A percentile compares a stretch with the other conserved stretches of the same genome.
Conservation (phyloP, 495 filamentous ascomycete genomes). For the Daldinia caldariorum region DNA sequence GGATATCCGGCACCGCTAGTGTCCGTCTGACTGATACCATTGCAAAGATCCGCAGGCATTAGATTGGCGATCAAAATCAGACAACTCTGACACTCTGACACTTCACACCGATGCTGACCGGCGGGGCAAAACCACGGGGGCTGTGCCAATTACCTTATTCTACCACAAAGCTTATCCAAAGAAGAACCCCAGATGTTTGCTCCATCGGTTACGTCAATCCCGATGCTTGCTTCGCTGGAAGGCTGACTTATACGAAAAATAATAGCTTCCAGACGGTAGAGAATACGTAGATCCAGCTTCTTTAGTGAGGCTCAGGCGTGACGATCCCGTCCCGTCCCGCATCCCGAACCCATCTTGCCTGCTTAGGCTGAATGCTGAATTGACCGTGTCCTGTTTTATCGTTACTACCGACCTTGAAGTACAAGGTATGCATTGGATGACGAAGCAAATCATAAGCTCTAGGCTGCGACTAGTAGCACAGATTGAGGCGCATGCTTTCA, state of each 20-base stretch:
- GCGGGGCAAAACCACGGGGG: conserved; percentile 22
- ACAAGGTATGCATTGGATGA: conserved; percentile 11
- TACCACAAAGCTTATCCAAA: conserved; percentile 22
- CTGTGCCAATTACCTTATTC: conserved; percentile 26
- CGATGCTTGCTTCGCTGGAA: conserved; percentile 11
- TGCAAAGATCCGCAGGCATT: conserved; percentile 38
- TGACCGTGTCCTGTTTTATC: conserved; percentile 9
- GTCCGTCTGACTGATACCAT: conserved; percentile 34
- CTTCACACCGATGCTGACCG: conserved; percentile 13
- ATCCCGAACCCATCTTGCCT: conserved; percentile 7
- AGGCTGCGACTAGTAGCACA: conserved; percentile 15
- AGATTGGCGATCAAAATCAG: conserved; percentile 40
- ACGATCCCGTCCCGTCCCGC: conserved; percentile 24
- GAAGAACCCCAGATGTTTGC: not conserved
- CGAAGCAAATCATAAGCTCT: conserved; percentile 5
- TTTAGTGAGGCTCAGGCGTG: conserved; percentile 28
- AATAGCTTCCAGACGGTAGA: not conserved
- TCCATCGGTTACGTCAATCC: not conserved
- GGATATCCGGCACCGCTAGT: conserved; percentile 37
- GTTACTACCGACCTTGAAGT: not conserved
- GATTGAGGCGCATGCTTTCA: conserved; percentile 31
- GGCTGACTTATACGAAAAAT: conserved; percentile 31
- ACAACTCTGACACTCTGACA: conserved; percentile 18
- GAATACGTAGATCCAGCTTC: conserved; percentile 26
- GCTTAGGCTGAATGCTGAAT: not conserved